Conservation (phyloP, 1,284 basidiomycete genomes). For the Golubevia pallescens region DNA sequence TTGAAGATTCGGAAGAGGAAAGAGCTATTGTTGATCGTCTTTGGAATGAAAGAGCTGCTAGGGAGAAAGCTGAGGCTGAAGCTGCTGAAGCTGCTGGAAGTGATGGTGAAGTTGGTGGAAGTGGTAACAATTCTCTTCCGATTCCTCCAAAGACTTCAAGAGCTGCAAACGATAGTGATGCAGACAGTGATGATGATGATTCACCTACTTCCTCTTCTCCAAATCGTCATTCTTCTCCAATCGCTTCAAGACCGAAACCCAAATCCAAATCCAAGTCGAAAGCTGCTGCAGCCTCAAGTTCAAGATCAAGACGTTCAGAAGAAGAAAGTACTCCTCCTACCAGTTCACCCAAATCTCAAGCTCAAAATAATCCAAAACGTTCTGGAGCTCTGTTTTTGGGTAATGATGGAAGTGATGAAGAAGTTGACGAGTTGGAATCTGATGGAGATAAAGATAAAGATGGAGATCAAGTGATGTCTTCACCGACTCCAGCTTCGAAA, state of each 20-base stretch:
- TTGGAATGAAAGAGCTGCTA: not conserved
- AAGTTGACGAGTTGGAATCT: not conserved
- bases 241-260: too few relatives aligned
- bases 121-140: not conserved
- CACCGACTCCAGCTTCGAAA: not conserved
- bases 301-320: not conserved
- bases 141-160: not conserved
- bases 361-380: not conserved
- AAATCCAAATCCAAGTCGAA: too few relatives aligned
- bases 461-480: not conserved
- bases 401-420: not conserved
- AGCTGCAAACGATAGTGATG: not conserved
- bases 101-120: not conserved
- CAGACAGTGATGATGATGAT: not conserved
- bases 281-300: not conserved
- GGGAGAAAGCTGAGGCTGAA: too few relatives aligned
- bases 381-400: not conserved
- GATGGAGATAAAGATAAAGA: not conserved
- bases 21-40: not conserved
- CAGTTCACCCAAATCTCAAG: not conserved
- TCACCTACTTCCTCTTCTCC: not conserved
- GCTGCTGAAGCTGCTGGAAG: not conserved
- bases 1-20: constrained; percentile 58
- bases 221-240: not conserved
- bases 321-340: not conserved